Evolutionary conservation across 805 yeast species (phyloP), one percentile per base, ranked within the genome.

Genomic region (Metschnikowia reukaufii): DNA sequence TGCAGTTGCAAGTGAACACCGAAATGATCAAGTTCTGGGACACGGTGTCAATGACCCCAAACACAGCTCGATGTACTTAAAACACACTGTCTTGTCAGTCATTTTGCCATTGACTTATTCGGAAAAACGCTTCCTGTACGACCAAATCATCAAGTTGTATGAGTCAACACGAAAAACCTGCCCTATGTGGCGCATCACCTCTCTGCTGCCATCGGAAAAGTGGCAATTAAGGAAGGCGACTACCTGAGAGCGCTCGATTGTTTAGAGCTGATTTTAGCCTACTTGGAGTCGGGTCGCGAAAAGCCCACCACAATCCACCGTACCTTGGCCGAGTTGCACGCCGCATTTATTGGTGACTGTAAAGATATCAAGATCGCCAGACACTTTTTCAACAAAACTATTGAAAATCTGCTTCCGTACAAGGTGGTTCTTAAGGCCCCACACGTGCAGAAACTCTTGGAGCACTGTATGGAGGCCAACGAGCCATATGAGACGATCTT

Each of bases 1-100:
- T 52, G 31, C 64, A 54, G 49, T 51, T 45, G 37, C 44, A 52
- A 38, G 71, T 83, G 48, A 74, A 78, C 38, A 73, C 78, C 44
- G 90, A 86, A 63, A 83, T 87, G 42, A 77, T 85, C 38, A 73
- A 77, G 49, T 74, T 84, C 49, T 86, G 94, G 94, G 86, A 83
- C 65, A 75, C 16, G 84, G 84, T 25, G 80, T 78, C 52, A 73
- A 74, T 55, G 72, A 68, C 49, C 65, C 69, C 3, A 52, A 59
- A 4, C 62, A 68, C 39, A 66, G 79, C 55, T 49, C 59, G 32
- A 62, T 77, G 16, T 85, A 81, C 64, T 72, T 85, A 48, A 74
- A 77, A 36, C 86, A 85, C 59, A 77, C 79, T 51, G 84, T 84
- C 21, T 80, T 86, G 57, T 85, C 89, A 38, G 78, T 81, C 8